Evolutionary conservation across 176 grass and related monocot genomes (phyloP).

Genomic region (Cymbopogon citratus): DNA sequence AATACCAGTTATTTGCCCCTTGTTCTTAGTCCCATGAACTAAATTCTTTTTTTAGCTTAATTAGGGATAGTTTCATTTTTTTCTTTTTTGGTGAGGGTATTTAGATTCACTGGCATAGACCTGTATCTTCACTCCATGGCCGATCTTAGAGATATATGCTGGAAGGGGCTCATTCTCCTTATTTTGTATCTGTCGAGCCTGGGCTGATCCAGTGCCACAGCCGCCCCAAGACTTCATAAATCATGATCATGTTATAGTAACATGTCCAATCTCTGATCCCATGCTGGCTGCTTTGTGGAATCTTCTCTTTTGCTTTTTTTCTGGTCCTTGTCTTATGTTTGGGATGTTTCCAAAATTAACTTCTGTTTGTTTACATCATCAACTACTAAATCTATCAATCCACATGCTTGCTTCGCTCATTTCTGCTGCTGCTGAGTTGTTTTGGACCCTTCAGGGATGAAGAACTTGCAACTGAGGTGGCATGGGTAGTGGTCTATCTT

Average conservation of each 20-base stretch:
- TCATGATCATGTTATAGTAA: background rate
- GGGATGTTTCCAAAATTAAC: background rate
- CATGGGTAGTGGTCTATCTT: conserved; percentile 94
- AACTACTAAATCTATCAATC: background rate
- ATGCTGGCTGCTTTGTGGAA: background rate
- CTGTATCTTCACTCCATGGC: background rate
- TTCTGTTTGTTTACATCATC: background rate
- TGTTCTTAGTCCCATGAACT: background rate
- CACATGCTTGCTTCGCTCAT: conserved; percentile 1
- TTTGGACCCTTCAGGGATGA: conserved; percentile 59
- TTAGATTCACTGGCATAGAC: background rate
- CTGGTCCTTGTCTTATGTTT: background rate
- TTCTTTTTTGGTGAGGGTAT: background rate
- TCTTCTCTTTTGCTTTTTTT: conserved; percentile 3
- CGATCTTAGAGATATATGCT: background rate
- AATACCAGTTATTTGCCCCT: background rate
- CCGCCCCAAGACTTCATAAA: too few relatives aligned
- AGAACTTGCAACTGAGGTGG: conserved; percentile 85
- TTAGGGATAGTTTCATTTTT: background rate
- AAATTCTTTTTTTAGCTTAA: background rate
- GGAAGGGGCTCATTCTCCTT: too few relatives aligned
- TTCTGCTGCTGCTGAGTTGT: background rate
- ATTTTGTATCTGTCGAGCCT: too few relatives aligned
- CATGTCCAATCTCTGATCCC: background rate
- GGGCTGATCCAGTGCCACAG: too few relatives aligned